Percentiles rank a stretch among this genome's conserved stretches.
These are phyloP conservation scores for Lepiota venenata DNA, from an alignment of 768 basidiomycete genomes.

Conservation along the genomic window DNA sequence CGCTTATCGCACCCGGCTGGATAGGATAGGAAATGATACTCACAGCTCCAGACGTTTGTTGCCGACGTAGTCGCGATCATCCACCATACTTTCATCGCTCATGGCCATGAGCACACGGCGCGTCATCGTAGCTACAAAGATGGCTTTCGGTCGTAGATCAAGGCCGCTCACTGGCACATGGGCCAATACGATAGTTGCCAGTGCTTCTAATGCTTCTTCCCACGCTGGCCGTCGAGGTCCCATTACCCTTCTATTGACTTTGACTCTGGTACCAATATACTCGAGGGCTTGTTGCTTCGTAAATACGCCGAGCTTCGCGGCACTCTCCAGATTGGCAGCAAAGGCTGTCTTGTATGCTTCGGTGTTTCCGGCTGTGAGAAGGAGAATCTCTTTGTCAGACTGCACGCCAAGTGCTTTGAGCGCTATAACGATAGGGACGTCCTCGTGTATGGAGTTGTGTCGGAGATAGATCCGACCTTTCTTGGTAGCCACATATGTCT, in stretches of 20 bases:
- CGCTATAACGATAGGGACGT: slow-evolving; percentile 93
- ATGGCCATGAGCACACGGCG: slow-evolving; percentile 94
- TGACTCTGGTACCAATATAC: slow-evolving; percentile 92
- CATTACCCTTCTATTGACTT: slow-evolving; percentile 76
- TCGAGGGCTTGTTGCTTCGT: slow-evolving; percentile 93
- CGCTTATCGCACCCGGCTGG: background rate
- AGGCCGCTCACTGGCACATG: slow-evolving; percentile 90
- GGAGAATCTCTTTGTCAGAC: slow-evolving; percentile 95
- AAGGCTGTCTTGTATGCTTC: slow-evolving; percentile 87
- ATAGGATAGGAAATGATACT: slow-evolving; percentile 25
- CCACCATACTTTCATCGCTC: slow-evolving; percentile 95
- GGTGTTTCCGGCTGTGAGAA: slow-evolving; percentile 89
- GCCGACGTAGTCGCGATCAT: slow-evolving; percentile 98
- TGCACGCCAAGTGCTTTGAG: slow-evolving; percentile 96
- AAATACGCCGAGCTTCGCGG: slow-evolving; percentile 86
- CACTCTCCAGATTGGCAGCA: slow-evolving; percentile 90
- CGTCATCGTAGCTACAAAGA: slow-evolving; percentile 98
- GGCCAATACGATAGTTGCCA: slow-evolving; percentile 96
- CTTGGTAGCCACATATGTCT: slow-evolving; percentile 96
- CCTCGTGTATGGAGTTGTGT: slow-evolving; percentile 97
- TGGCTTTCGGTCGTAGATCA: slow-evolving; percentile 90
- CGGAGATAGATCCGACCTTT: slow-evolving; percentile 93
- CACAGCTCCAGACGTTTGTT: slow-evolving; percentile 98
- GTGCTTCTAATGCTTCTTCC: slow-evolving; percentile 94
- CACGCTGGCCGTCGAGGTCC: slow-evolving; percentile 82